phyloP scores from a whole-genome alignment of 805 yeast species.

The Teunomyces atbi region DNA sequence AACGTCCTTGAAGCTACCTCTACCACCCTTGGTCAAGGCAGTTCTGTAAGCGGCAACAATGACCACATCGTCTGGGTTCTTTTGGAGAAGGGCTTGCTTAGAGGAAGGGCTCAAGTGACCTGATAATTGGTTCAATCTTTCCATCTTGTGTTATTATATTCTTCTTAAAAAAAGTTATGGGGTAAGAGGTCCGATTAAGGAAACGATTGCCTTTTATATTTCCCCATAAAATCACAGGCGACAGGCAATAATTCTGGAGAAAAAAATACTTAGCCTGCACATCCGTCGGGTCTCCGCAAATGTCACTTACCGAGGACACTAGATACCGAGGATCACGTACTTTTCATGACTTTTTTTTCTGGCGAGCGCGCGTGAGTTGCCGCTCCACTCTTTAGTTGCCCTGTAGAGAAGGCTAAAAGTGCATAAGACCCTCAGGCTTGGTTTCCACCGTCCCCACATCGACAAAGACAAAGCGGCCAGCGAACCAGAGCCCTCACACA shows the following conservation, averaged over 20 bases:
- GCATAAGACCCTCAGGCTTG: too few species aligned
- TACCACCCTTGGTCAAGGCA: conserved; percentile 83
- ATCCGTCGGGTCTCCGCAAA: conserved; percentile 3
- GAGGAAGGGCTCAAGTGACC: conserved; percentile 43
- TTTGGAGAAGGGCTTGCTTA: conserved; percentile 44
- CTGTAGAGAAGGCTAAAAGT: too few species aligned
- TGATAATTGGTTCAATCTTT: conserved; percentile 46
- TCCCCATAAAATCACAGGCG: conserved; percentile 8
- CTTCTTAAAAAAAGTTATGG: conserved; percentile 1
- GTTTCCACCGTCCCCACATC: too few species aligned
- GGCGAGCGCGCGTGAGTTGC: background rate
- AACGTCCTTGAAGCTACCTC: conserved; percentile 81
- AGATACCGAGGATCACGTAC: conserved; percentile 2
- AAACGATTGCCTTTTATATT: conserved; percentile 3
- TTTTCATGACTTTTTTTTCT: background rate
- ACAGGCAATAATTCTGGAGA: background rate
- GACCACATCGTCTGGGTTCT: conserved; percentile 85
- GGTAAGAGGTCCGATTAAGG: background rate
- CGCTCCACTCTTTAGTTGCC: background rate
- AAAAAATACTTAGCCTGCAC: background rate
- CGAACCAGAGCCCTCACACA: too few species aligned
- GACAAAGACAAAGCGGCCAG: too few species aligned
- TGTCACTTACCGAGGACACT: background rate
- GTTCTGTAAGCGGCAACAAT: conserved; percentile 89
- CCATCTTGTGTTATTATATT: conserved; percentile 26